Percentiles rank a stretch among this genome's conserved stretches.
phyloP scores from a whole-genome alignment of 2,329 filamentous ascomycete species.

The Pestalotiopsis sp. region DNA sequence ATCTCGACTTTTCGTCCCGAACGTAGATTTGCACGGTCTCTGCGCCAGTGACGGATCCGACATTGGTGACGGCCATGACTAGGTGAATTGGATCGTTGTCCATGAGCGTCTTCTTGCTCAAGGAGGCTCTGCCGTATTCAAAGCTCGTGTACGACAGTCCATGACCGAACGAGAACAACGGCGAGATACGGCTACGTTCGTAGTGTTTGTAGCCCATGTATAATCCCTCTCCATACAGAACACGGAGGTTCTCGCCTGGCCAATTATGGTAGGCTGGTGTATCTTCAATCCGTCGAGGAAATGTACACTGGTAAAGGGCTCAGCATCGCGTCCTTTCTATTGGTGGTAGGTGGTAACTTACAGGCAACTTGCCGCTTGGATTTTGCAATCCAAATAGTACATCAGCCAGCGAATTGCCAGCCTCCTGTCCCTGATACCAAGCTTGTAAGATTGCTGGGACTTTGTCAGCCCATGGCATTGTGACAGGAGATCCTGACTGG shows the following conservation, averaged over 20 bases:
- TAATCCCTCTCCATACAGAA: slow-evolving; percentile 71
- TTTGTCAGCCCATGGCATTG: slow-evolving; percentile 68
- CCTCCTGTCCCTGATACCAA: slow-evolving; percentile 71
- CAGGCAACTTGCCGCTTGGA: slow-evolving; percentile 68
- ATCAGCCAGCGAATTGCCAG: slow-evolving; percentile 67
- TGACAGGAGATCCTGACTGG: slow-evolving; percentile 67
- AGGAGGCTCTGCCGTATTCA: slow-evolving; percentile 57
- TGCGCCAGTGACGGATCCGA: slow-evolving; percentile 53
- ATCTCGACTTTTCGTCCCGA: slow-evolving; percentile 58
- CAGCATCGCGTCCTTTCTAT: neutral
- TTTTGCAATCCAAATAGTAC: slow-evolving; percentile 64
- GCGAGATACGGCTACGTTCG: slow-evolving; percentile 58
- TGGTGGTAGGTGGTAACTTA: slow-evolving; percentile 28
- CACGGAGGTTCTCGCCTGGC: slow-evolving; percentile 68
- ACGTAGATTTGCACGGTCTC: slow-evolving; percentile 72
- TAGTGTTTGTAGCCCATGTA: slow-evolving; percentile 75
- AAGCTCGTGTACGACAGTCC: slow-evolving; percentile 74
- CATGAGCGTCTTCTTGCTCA: slow-evolving; percentile 42
- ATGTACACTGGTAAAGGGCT: slow-evolving; percentile 51
- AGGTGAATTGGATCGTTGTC: slow-evolving; percentile 42
- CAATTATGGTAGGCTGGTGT: slow-evolving; percentile 73
- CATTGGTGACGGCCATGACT: slow-evolving; percentile 52
- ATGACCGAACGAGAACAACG: slow-evolving; percentile 72
- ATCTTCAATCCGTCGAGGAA: slow-evolving; percentile 63
- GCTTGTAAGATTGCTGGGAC: slow-evolving; percentile 69